A percentile compares a stretch with the other conserved stretches of the same genome.
These are phyloP conservation scores for Aspergillus bertholletiae DNA, from an alignment of 495 filamentous ascomycete genomes.

Conservation along the genomic window DNA sequence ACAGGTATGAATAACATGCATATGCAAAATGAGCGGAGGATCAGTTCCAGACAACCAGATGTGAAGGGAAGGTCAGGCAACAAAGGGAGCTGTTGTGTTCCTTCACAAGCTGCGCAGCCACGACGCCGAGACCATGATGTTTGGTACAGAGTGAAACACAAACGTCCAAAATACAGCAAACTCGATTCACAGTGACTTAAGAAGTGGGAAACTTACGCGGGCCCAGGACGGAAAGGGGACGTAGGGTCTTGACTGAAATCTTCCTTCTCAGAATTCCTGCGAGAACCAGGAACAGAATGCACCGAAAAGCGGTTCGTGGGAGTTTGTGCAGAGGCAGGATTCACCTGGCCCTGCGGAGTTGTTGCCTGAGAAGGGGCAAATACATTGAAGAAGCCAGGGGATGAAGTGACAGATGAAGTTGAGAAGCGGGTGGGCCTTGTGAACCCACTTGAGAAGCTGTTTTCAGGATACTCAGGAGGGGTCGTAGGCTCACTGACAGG, in stretches of 20 bases:
- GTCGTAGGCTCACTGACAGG: slow-evolving; percentile 93
- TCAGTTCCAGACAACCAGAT: background rate
- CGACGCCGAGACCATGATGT: background rate
- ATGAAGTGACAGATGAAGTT: slow-evolving; percentile 75
- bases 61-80: background rate
- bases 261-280: slow-evolving; percentile 58
- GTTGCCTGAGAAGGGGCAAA: slow-evolving; percentile 70
- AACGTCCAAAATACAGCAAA: slow-evolving; percentile 5
- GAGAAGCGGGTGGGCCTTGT: slow-evolving; percentile 80
- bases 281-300: slow-evolving; percentile 80
- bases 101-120: background rate
- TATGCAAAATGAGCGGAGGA: background rate
- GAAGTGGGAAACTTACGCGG: slow-evolving; percentile 33
- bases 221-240: slow-evolving; percentile 32
- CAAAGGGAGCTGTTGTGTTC: background rate
- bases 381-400: slow-evolving; percentile 70
- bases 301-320: slow-evolving; percentile 53
- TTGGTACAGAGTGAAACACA: slow-evolving; percentile 11
- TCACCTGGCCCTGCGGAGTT: slow-evolving; percentile 50
- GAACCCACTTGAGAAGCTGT: slow-evolving; percentile 66
- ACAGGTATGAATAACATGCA: background rate
- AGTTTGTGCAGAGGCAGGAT: slow-evolving; percentile 33
- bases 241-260: slow-evolving; percentile 34
- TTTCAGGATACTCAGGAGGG: slow-evolving; percentile 87
- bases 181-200: background rate